phyloP scores from a whole-genome alignment of 305 asterid species.

The Fraxinus greggii region DNA sequence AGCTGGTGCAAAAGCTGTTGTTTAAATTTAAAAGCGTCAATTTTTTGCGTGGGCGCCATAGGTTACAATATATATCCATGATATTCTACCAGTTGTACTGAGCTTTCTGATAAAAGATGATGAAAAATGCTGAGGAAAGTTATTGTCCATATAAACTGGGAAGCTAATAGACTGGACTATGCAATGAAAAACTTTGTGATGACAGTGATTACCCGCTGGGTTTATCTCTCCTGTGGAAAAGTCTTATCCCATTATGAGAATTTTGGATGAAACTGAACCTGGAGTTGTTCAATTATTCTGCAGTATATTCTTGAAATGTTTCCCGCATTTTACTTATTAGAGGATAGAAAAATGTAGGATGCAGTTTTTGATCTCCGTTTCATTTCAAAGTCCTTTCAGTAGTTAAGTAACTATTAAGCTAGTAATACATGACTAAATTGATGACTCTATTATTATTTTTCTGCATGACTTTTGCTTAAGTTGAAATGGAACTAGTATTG shows the following conservation, averaged over 20 bases:
- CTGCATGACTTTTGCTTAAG: neutral
- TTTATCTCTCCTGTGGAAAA: neutral
- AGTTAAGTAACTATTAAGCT: neutral
- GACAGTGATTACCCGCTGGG: neutral
- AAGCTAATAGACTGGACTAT: neutral
- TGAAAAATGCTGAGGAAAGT: neutral
- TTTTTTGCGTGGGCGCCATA: neutral
- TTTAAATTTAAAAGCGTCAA: neutral
- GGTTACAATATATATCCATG: neutral
- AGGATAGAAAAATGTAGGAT: neutral
- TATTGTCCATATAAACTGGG: neutral
- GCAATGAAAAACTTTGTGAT: neutral
- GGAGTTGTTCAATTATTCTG: neutral
- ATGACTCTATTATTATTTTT: neutral
- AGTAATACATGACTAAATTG: neutral
- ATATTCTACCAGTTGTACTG: neutral
- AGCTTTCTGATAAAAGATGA: neutral
- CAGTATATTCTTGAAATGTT: neutral
- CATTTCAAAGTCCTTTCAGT: neutral
- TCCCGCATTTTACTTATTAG: neutral
- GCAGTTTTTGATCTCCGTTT: neutral
- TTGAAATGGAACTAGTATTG: neutral
- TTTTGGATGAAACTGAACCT: neutral
- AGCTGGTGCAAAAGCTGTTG: neutral
- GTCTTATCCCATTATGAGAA: neutral